Percentiles rank a stretch among this genome's conserved stretches.
phyloP scores from a whole-genome alignment of 805 yeast species.

The Wickerhamomyces chaumierensis region DNA sequence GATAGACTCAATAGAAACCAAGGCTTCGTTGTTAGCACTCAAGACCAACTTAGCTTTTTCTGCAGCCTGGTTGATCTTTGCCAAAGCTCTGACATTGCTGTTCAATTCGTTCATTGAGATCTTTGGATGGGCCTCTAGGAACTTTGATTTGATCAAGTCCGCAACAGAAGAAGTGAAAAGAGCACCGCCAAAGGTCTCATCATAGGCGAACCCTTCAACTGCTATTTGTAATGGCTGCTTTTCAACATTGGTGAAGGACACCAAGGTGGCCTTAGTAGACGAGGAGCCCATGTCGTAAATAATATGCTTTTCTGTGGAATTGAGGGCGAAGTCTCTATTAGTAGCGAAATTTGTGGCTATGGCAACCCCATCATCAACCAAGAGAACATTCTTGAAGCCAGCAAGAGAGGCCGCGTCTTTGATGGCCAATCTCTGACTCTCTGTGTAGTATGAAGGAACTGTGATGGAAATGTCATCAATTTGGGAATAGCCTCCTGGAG shows the following conservation, averaged over 20 bases:
- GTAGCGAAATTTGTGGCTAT: constrained; percentile 76
- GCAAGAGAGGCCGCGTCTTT: constrained; percentile 65
- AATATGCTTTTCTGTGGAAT: constrained; percentile 43
- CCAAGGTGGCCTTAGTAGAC: constrained; percentile 77
- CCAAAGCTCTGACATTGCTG: constrained; percentile 43
- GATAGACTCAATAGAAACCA: constrained; percentile 67
- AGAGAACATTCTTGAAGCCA: constrained; percentile 47
- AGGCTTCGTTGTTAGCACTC: constrained; percentile 79
- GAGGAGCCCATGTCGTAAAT: constrained; percentile 92
- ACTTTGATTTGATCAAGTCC: constrained; percentile 47
- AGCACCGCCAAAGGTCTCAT: constrained; percentile 66
- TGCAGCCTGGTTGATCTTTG: constrained; percentile 68
- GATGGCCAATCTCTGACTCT: constrained; percentile 58
- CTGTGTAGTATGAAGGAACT: constrained; percentile 62
- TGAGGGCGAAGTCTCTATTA: constrained; percentile 32
- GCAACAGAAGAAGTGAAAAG: constrained; percentile 56
- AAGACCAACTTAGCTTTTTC: constrained; percentile 81
- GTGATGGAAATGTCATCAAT: constrained; percentile 64
- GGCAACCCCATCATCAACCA: constrained; percentile 89
- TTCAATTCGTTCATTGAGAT: constrained; percentile 27
- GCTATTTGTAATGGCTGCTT: constrained; percentile 37
- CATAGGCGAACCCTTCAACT: constrained; percentile 63
- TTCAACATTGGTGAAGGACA: constrained; percentile 43
- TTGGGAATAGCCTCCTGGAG: constrained; percentile 34
- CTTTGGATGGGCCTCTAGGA: constrained; percentile 33